phyloP scores from a whole-genome alignment of 2,329 filamentous ascomycete genomes.

The Epichloe elymi region DNA sequence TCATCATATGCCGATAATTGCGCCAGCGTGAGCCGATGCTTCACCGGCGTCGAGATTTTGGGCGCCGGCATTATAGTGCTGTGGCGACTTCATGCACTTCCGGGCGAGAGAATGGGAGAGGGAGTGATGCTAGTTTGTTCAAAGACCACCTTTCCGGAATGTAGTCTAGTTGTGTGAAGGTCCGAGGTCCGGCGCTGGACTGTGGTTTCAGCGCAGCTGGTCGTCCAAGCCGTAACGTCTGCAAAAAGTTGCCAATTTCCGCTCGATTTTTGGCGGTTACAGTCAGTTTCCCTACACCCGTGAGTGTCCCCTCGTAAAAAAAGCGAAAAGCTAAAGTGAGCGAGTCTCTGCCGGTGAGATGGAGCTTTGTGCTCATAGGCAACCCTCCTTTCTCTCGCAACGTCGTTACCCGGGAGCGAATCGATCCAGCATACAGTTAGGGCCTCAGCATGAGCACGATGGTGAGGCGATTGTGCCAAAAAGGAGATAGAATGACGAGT shows the following conservation, averaged over 20 bases:
- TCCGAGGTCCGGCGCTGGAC: neutral
- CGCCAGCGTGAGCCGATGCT: constrained; percentile 66
- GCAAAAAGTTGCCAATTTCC: neutral
- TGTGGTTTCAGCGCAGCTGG: neutral
- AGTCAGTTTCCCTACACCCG: neutral
- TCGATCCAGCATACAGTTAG: neutral
- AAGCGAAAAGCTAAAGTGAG: neutral
- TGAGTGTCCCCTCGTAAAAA: neutral
- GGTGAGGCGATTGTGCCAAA: neutral
- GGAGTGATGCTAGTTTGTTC: neutral
- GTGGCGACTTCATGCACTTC: neutral
- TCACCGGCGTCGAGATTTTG: constrained; percentile 26
- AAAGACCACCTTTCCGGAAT: neutral
- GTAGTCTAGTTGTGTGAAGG: neutral
- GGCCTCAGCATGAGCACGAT: neutral
- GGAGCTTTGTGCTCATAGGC: neutral
- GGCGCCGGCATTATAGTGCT: constrained; percentile 22
- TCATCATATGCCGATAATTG: constrained; percentile 92
- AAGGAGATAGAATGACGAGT: neutral
- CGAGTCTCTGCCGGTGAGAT: neutral
- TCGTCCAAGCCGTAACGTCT: neutral
- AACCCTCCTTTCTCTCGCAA: neutral
- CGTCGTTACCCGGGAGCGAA: neutral
- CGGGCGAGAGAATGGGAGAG: neutral
- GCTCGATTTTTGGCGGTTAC: neutral